Evolutionary conservation across 1,284 basidiomycete species (phyloP).

Genomic region (Ceratobasidium papillatum): DNA sequence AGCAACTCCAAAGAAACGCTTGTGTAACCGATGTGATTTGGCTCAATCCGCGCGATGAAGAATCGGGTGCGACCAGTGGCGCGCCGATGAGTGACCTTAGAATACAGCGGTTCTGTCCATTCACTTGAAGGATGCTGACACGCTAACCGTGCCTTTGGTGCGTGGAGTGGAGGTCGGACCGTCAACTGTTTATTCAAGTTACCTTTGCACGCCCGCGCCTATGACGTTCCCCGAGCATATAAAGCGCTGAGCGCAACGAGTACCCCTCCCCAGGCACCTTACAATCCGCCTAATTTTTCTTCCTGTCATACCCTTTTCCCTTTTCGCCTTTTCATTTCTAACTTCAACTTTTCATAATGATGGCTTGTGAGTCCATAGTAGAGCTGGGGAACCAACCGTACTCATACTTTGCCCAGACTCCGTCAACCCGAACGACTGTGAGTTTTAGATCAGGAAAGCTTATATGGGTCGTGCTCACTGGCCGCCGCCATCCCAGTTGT

Average conservation of each 20-base stretch:
- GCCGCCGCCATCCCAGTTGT: background rate
- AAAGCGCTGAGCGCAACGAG: conserved; percentile 12
- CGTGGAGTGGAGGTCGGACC: conserved; percentile 37
- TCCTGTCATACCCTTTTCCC: conserved; percentile 5
- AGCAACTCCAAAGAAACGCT: background rate
- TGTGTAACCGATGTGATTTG: conserved; percentile 30
- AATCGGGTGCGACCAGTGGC: conserved; percentile 36
- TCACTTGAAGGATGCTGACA: conserved; percentile 33
- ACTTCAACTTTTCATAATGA: background rate
- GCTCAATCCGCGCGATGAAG: conserved; percentile 26
- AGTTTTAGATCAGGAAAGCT: background rate
- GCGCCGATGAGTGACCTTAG: conserved; percentile 25
- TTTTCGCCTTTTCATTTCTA: background rate
- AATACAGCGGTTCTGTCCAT: conserved; percentile 8
- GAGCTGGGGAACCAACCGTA: background rate
- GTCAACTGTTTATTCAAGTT: conserved; percentile 29
- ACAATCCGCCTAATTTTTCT: conserved; percentile 35
- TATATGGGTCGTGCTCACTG: background rate
- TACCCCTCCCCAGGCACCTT: conserved; percentile 21
- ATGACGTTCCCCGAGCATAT: conserved; percentile 11
- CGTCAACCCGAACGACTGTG: conserved; percentile 27
- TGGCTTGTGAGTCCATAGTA: conserved; percentile 10
- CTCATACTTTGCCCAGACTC: background rate
- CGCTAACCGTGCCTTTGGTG: conserved; percentile 11
- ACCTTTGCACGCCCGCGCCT: conserved; percentile 15